These are phyloP conservation scores for Cordyceps cateniannulata DNA, from an alignment of 2,329 filamentous ascomycete species.

Conservation along the genomic window DNA sequence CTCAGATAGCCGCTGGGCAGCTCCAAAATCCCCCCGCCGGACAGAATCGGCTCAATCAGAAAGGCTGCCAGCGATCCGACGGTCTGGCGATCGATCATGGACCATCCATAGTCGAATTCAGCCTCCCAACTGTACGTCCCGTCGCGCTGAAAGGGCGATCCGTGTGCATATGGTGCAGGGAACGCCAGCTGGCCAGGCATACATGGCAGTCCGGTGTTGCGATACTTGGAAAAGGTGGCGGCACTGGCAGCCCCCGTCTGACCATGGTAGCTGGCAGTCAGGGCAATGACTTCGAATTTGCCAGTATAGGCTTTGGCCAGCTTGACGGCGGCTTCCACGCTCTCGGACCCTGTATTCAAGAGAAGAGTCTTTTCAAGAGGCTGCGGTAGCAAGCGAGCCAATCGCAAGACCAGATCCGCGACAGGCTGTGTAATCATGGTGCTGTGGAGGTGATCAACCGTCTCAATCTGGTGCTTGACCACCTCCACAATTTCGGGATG, in stretches of 20 bases:
- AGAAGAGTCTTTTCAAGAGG: slow-evolving; percentile 41
- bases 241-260: slow-evolving; percentile 46
- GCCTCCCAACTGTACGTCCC: slow-evolving; percentile 49
- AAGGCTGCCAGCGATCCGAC: slow-evolving; percentile 56
- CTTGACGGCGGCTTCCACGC: slow-evolving; percentile 54
- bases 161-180: slow-evolving; percentile 54
- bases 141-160: slow-evolving; percentile 53
- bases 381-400: slow-evolving; percentile 39
- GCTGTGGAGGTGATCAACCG: slow-evolving; percentile 45
- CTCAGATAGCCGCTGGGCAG: slow-evolving; percentile 50
- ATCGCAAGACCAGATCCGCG: slow-evolving; percentile 42
- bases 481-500: slow-evolving; percentile 51
- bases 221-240: slow-evolving; percentile 48
- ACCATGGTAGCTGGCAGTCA: slow-evolving; percentile 55
- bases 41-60: slow-evolving; percentile 55
- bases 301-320: slow-evolving; percentile 58
- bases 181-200: slow-evolving; percentile 49
- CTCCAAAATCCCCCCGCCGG: slow-evolving; percentile 46
- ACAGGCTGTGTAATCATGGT: slow-evolving; percentile 52
- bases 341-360: slow-evolving; percentile 46
- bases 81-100: slow-evolving; percentile 51
- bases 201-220: slow-evolving; percentile 36
- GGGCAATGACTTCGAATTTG: slow-evolving; percentile 56
- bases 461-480: slow-evolving; percentile 36
- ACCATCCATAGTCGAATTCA: slow-evolving; percentile 51